Evolutionary conservation across 2,329 filamentous ascomycete genomes (phyloP), one percentile per base, ranked within the genome.

Genomic region (Thielaviopsis musarum): DNA sequence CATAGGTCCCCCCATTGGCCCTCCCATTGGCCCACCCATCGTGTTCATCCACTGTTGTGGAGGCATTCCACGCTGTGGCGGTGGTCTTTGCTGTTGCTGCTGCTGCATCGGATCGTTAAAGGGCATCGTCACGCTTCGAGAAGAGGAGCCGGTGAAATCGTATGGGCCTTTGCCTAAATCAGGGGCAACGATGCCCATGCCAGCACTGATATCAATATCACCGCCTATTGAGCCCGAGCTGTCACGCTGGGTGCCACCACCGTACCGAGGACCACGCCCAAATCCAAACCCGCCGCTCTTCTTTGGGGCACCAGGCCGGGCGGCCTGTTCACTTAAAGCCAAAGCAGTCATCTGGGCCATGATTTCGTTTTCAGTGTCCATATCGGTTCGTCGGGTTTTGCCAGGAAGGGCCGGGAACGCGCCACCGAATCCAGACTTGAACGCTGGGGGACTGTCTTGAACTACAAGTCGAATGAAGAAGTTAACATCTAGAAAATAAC

Each of bases 51-150:
- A 71, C 48, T 69, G 58, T 9, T 41, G 56, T 24, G 66, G 30
- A 68, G 71, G 58, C 61, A 63, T 59, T 22, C 59, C 59, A 17
- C 62, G 55, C n/a, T 58, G 59, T n/a, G 66, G 67, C 9, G 67
- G 66, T n/a, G 64, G 65, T 64, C 68, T 66, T 24, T 34, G 67
- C 66, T 21, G 67, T 6, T 66, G 66, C 68, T 72, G 34, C 19
- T 67, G 72, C 38, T 72, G 70, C 64, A 72, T 70, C 19, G 69
- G 68, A 12, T 76, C 72, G 59, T 77, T 74, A 2, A 73, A 68
- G 1, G 81, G 80, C 78, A 83, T 80, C 5, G 82, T 84, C 75
- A 77, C 79, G 60, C 80, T 84, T 64, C 81, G 73, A n/a, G 70
- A 66, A n/a, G 70, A 66, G 9, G 77, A 78, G 1, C 77, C 75